phyloP scores from a whole-genome alignment of 2,329 filamentous ascomycete genomes.

The Fusarium scirpi region DNA sequence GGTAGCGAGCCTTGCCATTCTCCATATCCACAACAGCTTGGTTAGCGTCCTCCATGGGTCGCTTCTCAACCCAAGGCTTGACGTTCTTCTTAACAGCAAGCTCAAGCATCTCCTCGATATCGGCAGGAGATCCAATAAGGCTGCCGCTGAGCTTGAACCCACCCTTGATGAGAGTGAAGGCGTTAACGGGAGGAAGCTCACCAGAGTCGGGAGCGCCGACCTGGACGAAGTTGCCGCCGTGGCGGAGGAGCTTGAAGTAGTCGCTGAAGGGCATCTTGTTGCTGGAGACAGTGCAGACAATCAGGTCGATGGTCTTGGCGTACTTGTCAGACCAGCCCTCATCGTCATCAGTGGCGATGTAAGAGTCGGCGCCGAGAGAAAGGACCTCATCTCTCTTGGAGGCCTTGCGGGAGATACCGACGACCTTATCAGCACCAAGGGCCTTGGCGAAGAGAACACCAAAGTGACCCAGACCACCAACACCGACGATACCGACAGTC shows the following conservation, averaged over 20 bases:
- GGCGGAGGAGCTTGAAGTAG: conserved; percentile 70
- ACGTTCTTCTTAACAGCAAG: conserved; percentile 68
- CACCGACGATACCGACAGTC: conserved; percentile 73
- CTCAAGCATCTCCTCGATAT: conserved; percentile 70
- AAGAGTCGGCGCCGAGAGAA: conserved; percentile 67
- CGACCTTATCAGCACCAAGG: conserved; percentile 69
- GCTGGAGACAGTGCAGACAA: conserved; percentile 68
- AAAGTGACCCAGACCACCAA: conserved; percentile 77
- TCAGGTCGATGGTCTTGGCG: conserved; percentile 64
- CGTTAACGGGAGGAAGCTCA: conserved; percentile 41
- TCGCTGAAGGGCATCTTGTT: conserved; percentile 68
- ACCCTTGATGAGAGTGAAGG: conserved; percentile 40
- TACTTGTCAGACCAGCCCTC: conserved; percentile 66
- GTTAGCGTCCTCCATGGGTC: conserved; percentile 68
- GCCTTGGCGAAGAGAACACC: conserved; percentile 76
- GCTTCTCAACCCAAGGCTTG: conserved; percentile 67
- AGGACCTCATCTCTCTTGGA: conserved; percentile 66
- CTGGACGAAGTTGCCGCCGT: conserved; percentile 72
- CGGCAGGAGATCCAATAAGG: conserved; percentile 61
- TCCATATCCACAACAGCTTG: conserved; percentile 66
- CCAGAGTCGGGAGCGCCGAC: conserved; percentile 58
- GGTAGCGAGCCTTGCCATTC: conserved; percentile 62
- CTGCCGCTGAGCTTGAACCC: conserved; percentile 59
- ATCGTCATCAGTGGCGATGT: conserved; percentile 58
- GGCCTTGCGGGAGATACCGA: conserved; percentile 66